Evolutionary conservation across 2,329 filamentous ascomycete genomes (phyloP), one percentile per base, ranked within the genome.

Genomic region (Madurella fahalii): DNA sequence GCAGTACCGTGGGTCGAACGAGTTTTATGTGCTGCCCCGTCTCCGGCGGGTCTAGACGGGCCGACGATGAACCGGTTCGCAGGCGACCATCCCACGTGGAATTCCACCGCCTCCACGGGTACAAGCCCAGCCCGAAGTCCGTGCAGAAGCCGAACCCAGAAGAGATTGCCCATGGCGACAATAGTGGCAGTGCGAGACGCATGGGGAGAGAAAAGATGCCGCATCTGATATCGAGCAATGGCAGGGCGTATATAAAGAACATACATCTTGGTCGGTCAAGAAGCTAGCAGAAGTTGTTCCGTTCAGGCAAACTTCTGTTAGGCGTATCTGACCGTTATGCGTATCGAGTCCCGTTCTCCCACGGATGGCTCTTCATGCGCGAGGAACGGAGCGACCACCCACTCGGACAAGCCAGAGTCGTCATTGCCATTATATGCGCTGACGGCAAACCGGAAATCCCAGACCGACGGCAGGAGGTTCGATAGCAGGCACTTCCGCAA

Each of bases 21-120:
- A 80, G 61, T 79, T 79, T 80, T 63, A 79, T 80, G 47, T 68
- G 73, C n/a, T n/a, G n/a, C n/a, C n/a, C n/a, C n/a, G n/a, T n/a
- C n/a, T n/a, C n/a, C n/a, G n/a, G n/a, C n/a, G 49, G 78, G 74
- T 47, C 65, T 80, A 2, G 74, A 72, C 47, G 77, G 77, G 77
- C 2, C 79, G 40, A 41, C 40, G 4, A 16, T 15, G 40, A 17
- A 15, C 40, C 40, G 17, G n/a, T n/a, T n/a, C n/a, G n/a, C n/a
- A n/a, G n/a, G n/a, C n/a, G n/a, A n/a, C n/a, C n/a, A n/a, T n/a
- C n/a, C 15, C 5, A 16, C 40, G 4, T 3, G 25, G 76, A 80
- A 64, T 80, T 80, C 57, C 80, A 79, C 62, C 76, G 77, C 50
- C 79, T 77, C 65, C 70, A 75, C 48, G 71, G 78, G 51, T 80